Evolutionary conservation across 768 basidiomycete genomes (phyloP).

Genomic region (Cyclocybe cylindracea): DNA sequence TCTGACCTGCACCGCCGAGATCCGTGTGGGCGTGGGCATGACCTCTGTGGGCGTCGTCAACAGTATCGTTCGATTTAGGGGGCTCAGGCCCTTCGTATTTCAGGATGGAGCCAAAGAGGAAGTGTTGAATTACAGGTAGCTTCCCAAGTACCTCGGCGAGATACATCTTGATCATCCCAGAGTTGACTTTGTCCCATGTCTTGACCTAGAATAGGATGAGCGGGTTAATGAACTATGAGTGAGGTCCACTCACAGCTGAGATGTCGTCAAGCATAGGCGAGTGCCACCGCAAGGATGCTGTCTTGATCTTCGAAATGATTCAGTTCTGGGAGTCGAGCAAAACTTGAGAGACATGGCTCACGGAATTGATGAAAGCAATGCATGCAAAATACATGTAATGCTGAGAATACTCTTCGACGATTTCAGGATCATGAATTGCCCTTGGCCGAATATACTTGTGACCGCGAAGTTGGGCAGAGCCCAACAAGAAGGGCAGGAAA

Average conservation of each 20-base stretch:
- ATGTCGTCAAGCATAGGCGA: constrained; percentile 99
- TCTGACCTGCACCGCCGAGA: constrained; percentile 46
- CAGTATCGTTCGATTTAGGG: constrained; percentile 22
- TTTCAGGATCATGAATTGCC: constrained; percentile 88
- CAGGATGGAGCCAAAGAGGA: constrained; percentile 86
- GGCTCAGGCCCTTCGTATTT: constrained; percentile 62
- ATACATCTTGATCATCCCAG: constrained; percentile 99
- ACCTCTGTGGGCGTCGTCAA: constrained; percentile 45
- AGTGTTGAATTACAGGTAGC: constrained; percentile 95
- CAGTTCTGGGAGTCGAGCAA: not conserved
- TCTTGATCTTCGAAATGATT: constrained; percentile 70
- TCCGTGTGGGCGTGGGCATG: constrained; percentile 49
- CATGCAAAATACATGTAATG: constrained; percentile 98
- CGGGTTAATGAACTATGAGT: not conserved
- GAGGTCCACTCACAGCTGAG: constrained; percentile 56
- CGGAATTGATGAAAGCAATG: constrained; percentile 94
- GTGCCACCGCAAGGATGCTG: constrained; percentile 95
- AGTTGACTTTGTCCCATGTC: constrained; percentile 96
- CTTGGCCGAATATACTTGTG: constrained; percentile 92
- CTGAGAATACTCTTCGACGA: constrained; percentile 88
- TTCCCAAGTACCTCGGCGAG: constrained; percentile 92
- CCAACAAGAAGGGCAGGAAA: constrained; percentile 90
- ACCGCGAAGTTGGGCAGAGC: constrained; percentile 77
- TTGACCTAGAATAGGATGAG: constrained; percentile 52
- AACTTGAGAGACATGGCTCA: constrained; percentile 32